Conservation (phyloP, 2,329 filamentous ascomycete species). For the Fusarium sp. region DNA sequence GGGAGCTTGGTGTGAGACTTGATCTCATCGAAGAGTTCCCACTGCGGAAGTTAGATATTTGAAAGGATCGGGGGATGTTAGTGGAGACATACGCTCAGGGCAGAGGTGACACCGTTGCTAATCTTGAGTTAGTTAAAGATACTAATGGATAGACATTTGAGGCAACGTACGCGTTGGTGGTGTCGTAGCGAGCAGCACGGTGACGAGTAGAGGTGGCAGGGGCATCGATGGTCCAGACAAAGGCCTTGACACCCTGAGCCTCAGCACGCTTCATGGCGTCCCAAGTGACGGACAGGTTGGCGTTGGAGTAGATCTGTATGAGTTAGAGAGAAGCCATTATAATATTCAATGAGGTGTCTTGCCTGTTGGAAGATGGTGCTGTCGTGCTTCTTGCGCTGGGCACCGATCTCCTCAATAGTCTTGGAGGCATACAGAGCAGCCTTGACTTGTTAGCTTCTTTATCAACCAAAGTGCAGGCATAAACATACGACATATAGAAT, state of each 20-base stretch:
- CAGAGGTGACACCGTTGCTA: slow-evolving; percentile 40
- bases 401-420: slow-evolving; percentile 51
- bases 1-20: slow-evolving; percentile 50
- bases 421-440: slow-evolving; percentile 49
- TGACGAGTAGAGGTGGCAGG: slow-evolving; percentile 40
- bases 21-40: slow-evolving; percentile 47
- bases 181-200: slow-evolving; percentile 44
- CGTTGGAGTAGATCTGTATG: slow-evolving; percentile 47
- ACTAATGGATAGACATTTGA: no score
- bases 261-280: slow-evolving; percentile 50
- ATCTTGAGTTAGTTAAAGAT: slow-evolving; percentile 4
- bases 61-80: background rate
- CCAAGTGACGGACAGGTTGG: slow-evolving; percentile 50
- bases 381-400: slow-evolving; percentile 42
- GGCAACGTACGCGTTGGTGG: slow-evolving; percentile 37
- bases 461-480: background rate
- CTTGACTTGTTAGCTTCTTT: slow-evolving; percentile 9
- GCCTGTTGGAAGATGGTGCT: slow-evolving; percentile 51
- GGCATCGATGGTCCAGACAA: slow-evolving; percentile 54
- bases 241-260: slow-evolving; percentile 51
- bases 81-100: slow-evolving; percentile 28
- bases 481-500: slow-evolving; percentile 58
- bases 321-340: background rate
- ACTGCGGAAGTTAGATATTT: slow-evolving; percentile 20
- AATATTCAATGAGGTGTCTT: background rate